Evolutionary conservation across 495 filamentous ascomycete genomes (phyloP), one percentile per base, ranked within the genome.

Genomic region (Aspergillus leporis): DNA sequence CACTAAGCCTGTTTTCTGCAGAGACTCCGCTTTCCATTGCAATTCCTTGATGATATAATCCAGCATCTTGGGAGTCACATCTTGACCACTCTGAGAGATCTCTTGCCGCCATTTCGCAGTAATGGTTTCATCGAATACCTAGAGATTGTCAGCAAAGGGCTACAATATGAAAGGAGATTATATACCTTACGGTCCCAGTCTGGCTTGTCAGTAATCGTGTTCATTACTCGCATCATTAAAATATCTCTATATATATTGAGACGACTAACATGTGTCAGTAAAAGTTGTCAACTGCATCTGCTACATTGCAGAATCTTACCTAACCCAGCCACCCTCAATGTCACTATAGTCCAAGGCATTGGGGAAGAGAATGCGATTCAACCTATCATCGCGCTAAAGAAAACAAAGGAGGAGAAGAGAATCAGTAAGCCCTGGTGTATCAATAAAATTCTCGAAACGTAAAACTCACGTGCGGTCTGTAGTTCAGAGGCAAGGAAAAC

Each of bases 1-100:
- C 30, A 80, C 47, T 19, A 64, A 59, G 4, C 77, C 75, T 6
- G 67, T 66, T 16, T 71, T 30, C 48, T 70, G 60, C 23, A 71
- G 63, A 0, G 54, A 25, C 1, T 59, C 53, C 4, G 75, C 74
- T 55, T 80, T 83, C 59, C 78, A 78, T 12, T 73, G 71, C 12
- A 85, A 67, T 59, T 87, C 84, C 34, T 66, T 55, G 49, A 85
- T 72, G 60, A 82, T 76, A 60, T 71, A 78, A 16, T 83, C 73
- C 52, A 81, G 72, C 81, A 86, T 84, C 8, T 66, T 68, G 4
- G 67, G 55, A 0, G 76, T 74, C 2, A 83, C 60, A 54, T 76
- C 77, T 23, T 64, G 45, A 0, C 52, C 66, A 22, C 63, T 58
- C 3, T 53, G 51, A 2, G 60, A 30, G 16, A 73, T 61, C 56